Evolutionary conservation across 2,329 filamentous ascomycete species (phyloP), one percentile per base, ranked within the genome.

Genomic region (Drechslerella dactyloides): DNA sequence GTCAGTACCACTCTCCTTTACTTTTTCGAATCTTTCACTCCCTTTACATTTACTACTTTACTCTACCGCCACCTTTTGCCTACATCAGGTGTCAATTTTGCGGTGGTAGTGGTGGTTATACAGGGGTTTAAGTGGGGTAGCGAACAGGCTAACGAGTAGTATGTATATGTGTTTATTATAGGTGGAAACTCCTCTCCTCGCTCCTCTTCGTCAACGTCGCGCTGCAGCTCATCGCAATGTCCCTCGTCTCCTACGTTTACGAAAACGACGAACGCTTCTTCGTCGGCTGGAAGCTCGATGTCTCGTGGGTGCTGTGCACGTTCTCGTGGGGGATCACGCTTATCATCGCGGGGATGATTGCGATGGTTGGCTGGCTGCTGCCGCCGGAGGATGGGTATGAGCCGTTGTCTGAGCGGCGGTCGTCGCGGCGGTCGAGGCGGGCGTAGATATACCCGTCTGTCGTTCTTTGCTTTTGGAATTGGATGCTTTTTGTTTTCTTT

Each of bases 1-100:
- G 15, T 97, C 93, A 93, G 89, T 88, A 2, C 27, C 30, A 77
- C 81, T 96, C 46, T 81, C 96, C 53, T 84, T 84, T 50, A 82
- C 84, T 33, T 81, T 96, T 75, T n/a, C n/a, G n/a, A n/a, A n/a
- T n/a, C 80, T 96, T 69, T 78, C 84, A 0, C 77, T 89, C 40
- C 87, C 89, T 21, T 87, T 62, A 70, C 56, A 30, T 33, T 42
- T 44, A 44, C 53, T 13, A 50, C 13, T 17, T 46, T 50, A 21
- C 33, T 60, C 35, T 23, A 11, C n/a, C 4, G 5, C 8, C n/a
- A 8, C 11, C 11, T 48, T 21, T n/a, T 33, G 10, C 24, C 40
- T 23, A 21, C 54, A n/a, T n/a, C n/a, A n/a, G n/a, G n/a, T n/a
- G n/a, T n/a, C n/a, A n/a, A n/a, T n/a, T n/a, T n/a, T n/a, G n/a